Percentiles rank a stretch among this genome's conserved stretches.
phyloP scores from a whole-genome alignment of 306 rosid species.

The Comarum palustre region DNA sequence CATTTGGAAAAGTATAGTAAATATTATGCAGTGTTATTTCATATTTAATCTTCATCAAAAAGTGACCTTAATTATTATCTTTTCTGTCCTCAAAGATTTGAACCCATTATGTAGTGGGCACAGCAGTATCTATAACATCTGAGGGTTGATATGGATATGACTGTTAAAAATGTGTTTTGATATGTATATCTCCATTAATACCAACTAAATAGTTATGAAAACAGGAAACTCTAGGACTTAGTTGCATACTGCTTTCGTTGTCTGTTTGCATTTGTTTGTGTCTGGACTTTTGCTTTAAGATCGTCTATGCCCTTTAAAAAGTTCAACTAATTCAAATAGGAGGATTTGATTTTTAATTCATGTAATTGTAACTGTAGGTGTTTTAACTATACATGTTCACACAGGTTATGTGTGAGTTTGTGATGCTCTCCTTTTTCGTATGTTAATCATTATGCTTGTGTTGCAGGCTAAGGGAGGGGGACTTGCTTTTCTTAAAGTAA shows the following conservation, averaged over 20 bases:
- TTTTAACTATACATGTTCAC: background rate
- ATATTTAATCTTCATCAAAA: background rate
- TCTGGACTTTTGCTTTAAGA: background rate
- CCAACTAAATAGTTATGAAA: background rate
- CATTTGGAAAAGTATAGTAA: background rate
- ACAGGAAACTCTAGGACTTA: background rate
- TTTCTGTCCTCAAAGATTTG: background rate
- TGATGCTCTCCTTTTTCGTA: background rate
- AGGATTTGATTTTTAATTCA: background rate
- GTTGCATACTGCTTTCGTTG: background rate
- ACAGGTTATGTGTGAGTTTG: background rate
- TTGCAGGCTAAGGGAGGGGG: conserved; percentile 84
- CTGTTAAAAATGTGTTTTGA: background rate
- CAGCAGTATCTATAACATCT: background rate
- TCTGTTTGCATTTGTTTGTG: background rate
- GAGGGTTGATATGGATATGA: background rate
- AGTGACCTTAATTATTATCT: background rate
- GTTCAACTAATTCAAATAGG: background rate
- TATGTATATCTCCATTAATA: background rate
- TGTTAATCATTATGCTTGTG: background rate
- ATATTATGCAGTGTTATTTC: background rate
- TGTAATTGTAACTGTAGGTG: background rate
- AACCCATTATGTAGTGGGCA: background rate
- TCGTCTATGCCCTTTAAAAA: background rate
- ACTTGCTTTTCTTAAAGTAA: conserved; percentile 57